A percentile compares a stretch with the other conserved stretches of the same genome.
phyloP scores from a whole-genome alignment of 2,329 filamentous ascomycete species.

The Sphaceloma murrayae region DNA sequence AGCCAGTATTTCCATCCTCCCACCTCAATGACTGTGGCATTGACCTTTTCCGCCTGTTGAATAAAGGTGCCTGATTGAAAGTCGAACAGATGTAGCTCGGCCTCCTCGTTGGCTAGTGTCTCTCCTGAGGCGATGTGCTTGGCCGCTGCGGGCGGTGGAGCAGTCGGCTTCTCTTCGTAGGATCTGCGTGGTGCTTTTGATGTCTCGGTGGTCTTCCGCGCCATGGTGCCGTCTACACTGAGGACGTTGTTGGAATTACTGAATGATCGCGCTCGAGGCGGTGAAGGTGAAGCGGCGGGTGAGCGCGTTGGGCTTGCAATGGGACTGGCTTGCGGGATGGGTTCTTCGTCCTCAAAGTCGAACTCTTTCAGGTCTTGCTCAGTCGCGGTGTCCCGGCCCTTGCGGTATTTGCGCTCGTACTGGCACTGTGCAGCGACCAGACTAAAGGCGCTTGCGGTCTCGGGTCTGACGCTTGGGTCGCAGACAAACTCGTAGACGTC shows the following conservation, averaged over 20 bases:
- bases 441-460: constrained; percentile 71
- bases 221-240: constrained; percentile 24
- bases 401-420: constrained; percentile 91
- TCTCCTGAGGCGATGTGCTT: constrained; percentile 59
- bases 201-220: constrained; percentile 23
- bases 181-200: constrained; percentile 23
- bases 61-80: constrained; percentile 79
- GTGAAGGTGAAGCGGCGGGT: constrained; percentile 28
- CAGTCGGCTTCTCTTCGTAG: constrained; percentile 42
- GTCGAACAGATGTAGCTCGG: constrained; percentile 89
- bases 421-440: constrained; percentile 82
- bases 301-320: constrained; percentile 39
- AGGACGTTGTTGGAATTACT: constrained; percentile 17
- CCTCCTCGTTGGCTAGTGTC: constrained; percentile 62
- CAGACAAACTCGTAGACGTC: constrained; percentile 99
- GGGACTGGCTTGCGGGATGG: constrained; percentile 52
- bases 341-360: constrained; percentile 57
- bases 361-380: constrained; percentile 75
- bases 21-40: constrained; percentile 72
- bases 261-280: constrained; percentile 14
- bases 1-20: constrained; percentile 95
- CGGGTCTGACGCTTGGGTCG: constrained; percentile 59
- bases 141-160: constrained; percentile 48
- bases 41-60: constrained; percentile 63
- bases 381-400: constrained; percentile 67